Conservation (phyloP, 164 flowering plant genomes). For the Tinospora cordifolia region DNA sequence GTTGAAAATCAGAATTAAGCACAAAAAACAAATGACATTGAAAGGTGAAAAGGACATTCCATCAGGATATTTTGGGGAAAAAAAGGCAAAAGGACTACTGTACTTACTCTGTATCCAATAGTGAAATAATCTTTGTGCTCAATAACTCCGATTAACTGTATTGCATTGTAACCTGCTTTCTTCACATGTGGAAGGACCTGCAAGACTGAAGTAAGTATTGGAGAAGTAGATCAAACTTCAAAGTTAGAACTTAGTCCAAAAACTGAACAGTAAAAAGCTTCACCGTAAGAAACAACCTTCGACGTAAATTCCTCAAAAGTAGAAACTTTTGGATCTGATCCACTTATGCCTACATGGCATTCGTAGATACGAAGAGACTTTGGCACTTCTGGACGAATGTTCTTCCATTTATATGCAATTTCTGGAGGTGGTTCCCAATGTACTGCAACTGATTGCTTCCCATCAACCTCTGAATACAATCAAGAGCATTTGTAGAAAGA, state of each 20-base stretch:
- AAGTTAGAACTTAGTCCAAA: too few species aligned
- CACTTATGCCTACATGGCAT: slow-evolving; percentile 94
- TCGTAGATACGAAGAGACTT: slow-evolving; percentile 89
- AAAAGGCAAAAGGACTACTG: slow-evolving; percentile 1
- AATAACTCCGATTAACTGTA: slow-evolving; percentile 78
- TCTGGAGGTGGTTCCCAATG: slow-evolving; percentile 97
- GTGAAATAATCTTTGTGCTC: slow-evolving; percentile 96
- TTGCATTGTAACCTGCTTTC: slow-evolving; percentile 83
- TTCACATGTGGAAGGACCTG: slow-evolving; percentile 87
- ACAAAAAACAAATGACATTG: neutral
- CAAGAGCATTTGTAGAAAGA: slow-evolving; percentile 12
- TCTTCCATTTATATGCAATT: slow-evolving; percentile 59
- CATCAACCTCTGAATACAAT: slow-evolving; percentile 47
- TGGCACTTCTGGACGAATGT: slow-evolving; percentile 52
- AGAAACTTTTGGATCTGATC: slow-evolving; percentile 62
- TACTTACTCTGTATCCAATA: slow-evolving; percentile 84
- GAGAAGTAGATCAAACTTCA: neutral
- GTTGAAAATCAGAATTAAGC: neutral
- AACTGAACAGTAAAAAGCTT: too few species aligned
- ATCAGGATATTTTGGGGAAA: neutral
- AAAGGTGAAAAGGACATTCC: neutral
- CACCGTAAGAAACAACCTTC: slow-evolving; percentile 32
- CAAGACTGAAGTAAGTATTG: slow-evolving; percentile 5
- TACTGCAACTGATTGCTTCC: slow-evolving; percentile 69
- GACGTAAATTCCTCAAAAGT: slow-evolving; percentile 67